Evolutionary conservation across 1,284 basidiomycete genomes (phyloP), one percentile per base, ranked within the genome.

Genomic region (Papiliotrema nemorosa): DNA sequence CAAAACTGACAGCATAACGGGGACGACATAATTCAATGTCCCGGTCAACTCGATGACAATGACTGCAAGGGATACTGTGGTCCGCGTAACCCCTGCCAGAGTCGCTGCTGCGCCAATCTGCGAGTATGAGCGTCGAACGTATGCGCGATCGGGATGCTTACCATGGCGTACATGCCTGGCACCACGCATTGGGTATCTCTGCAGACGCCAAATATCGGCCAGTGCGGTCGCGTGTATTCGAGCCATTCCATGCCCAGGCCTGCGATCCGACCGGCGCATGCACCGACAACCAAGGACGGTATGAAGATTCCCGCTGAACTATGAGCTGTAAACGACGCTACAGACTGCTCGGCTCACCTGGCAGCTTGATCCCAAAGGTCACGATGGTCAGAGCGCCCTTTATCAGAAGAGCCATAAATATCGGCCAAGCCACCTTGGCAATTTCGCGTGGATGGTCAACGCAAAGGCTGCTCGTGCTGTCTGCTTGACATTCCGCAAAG

Each of bases 11-110:
- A 97, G 72, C 88, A 97, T 97, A 58, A 97, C 85, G 1, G 94
- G 94, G 0, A 94, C 87, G n/a, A 84, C 87, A 71, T 97, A 97
- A 3, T 89, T 92, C 57, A 98, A 76, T 1, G 90, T 92, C 56
- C 91, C 88, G 1, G 93, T 98, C 42, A 98, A 80, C 73, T 97
- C 94, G 65, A 97, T 90, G 82, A 97, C 91, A 75, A 97, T 97
- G 47, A 97, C 93, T 2, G 90, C 92, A 44, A 97, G 80, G 2
- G 90, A 93, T 9, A 97, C 89, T 0, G 74, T 76, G 7, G 73
- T 76, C 18, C 74, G 61, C 0, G 90, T 93, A 9, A 92, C 90
- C 27, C 90, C 90, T 33, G 89, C 90, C 41, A 94, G 76, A 1
- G 88, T 80, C 0, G 90, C 89, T 2, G 90, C 90, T 1, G 90